Evolutionary conservation across 2,329 filamentous ascomycete genomes (phyloP), one percentile per base, ranked within the genome.

Genomic region (Chaetomiaceae sp.): DNA sequence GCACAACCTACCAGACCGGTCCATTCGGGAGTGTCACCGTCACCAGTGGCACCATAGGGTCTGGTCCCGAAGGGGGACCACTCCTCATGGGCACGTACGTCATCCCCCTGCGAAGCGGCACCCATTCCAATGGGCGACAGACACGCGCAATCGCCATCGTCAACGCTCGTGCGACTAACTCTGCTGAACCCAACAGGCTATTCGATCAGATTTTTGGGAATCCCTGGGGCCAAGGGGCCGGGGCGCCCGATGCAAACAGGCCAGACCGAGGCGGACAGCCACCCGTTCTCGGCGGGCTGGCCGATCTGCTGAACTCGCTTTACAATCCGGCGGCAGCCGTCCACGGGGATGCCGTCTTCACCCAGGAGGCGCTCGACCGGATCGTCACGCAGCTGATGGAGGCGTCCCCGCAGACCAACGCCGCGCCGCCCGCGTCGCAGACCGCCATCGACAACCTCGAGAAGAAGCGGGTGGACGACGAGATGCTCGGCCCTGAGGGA

Each of bases 331-430:
- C 69, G n/a, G 71, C 74, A 51, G 75, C 71, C 7, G 68, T 73
- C 14, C 75, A 79, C 52, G 88, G 90, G 17, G 92, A 97, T 66
- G 88, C 85, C 7, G 92, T 96, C 1, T 95, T 92, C 66, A 86
- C 87, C 0, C 89, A 97, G 68, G 90, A 96, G 70, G 91, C 87
- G 3, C 73, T 97, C 27, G 92, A 99, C 65, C 82, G 86, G 30
- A 88, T 97, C 57, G 86, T 99, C 50, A 86, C 88, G 0, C 81
- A 87, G 59, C 75, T 97, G 38, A 93, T 96, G 85, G 92, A 96
- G 60, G 82, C 88, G 53, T 86, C 90, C 51, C 79, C 83, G 2
- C 78, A 78, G 46, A 86, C 85, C 1, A 89, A 86, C 58, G 92
- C 88, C 1, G 86, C 90, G 0, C 87, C 88, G 0, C 91, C 92